Conservation (phyloP, 2,329 filamentous ascomycete genomes). For the Phialemoniopsis sp. region DNA sequence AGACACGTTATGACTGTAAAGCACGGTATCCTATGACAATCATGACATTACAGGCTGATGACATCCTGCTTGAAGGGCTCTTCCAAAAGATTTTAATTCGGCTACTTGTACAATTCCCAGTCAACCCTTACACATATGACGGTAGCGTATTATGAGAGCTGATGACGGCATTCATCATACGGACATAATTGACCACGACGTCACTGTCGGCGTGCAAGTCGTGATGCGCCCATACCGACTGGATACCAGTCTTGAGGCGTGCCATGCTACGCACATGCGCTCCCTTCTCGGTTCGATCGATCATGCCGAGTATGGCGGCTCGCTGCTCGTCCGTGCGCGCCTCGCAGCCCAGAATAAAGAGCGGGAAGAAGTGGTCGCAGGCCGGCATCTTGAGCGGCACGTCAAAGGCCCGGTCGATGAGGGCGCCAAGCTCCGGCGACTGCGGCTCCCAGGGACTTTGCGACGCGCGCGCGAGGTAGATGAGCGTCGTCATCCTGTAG, state of each 20-base stretch:
- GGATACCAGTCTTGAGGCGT: slow-evolving; percentile 14
- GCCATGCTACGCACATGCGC: slow-evolving; percentile 14
- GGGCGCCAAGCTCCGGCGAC: slow-evolving; percentile 10
- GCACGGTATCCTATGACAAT: no score
- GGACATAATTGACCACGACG: slow-evolving; percentile 20
- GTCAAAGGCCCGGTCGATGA: slow-evolving; percentile 12
- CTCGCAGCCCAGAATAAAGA: slow-evolving; percentile 28
- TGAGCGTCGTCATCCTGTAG: slow-evolving; percentile 11
- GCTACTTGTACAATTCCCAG: no score
- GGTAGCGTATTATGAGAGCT: slow-evolving; percentile 14
- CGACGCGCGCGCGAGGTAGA: slow-evolving; percentile 15
- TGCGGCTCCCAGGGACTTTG: slow-evolving; percentile 15
- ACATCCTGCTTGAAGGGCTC: no score
- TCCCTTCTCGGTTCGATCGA: slow-evolving; percentile 17
- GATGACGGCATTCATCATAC: slow-evolving; percentile 14
- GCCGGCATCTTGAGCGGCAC: slow-evolving; percentile 1
- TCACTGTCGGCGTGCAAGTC: slow-evolving; percentile 25
- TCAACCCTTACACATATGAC: slow-evolving; percentile 16
- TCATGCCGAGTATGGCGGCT: slow-evolving; percentile 19
- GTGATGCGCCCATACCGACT: slow-evolving; percentile 25
- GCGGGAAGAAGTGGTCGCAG: slow-evolving; percentile 27
- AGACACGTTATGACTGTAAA: no score
- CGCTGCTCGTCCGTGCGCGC: slow-evolving; percentile 25
- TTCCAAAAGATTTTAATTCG: no score
- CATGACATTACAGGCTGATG: no score